These are phyloP conservation scores for Zalaria obscura DNA, from an alignment of 2,329 filamentous ascomycete genomes.

Conservation along the genomic window DNA sequence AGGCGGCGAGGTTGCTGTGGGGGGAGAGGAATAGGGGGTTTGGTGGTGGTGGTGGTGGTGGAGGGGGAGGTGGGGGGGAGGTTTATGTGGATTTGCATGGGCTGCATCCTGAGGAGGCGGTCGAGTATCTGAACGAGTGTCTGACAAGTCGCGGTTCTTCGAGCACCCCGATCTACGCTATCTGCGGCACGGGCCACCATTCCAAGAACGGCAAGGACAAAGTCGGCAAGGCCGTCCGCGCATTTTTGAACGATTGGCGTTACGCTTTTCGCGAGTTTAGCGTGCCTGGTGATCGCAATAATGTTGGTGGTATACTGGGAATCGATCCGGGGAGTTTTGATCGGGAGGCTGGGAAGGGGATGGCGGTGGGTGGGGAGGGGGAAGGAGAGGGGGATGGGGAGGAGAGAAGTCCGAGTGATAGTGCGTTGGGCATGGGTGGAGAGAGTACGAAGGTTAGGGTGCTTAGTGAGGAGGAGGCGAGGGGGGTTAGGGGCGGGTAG, in stretches of 20 bases:
- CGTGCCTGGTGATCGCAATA: slow-evolving; percentile 86
- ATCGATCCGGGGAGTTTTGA: slow-evolving; percentile 49
- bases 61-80: slow-evolving; percentile 91
- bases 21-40: slow-evolving; percentile 69
- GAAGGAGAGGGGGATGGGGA: slow-evolving; percentile 14
- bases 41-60: slow-evolving; percentile 65
- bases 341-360: slow-evolving; percentile 18
- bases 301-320: slow-evolving; percentile 52
- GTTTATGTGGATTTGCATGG: slow-evolving; percentile 25
- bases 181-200: slow-evolving; percentile 92
- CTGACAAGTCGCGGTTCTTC: too few relatives aligned
- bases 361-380: slow-evolving; percentile 21
- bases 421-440: too few relatives aligned
- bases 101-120: slow-evolving; percentile 95
- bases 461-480: too few relatives aligned
- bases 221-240: slow-evolving; percentile 82
- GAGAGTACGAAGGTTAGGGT: too few relatives aligned
- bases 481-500: too few relatives aligned
- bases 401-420: slow-evolving; percentile 1
- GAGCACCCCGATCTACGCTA: slow-evolving; percentile 91
- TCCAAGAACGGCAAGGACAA: slow-evolving; percentile 99
- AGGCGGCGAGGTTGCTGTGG: slow-evolving; percentile 83
- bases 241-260: slow-evolving; percentile 86
- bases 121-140: slow-evolving; percentile 81
- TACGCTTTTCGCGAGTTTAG: slow-evolving; percentile 95